Conservation (phyloP, 441 rosid species). For the Pelargonium australe region DNA sequence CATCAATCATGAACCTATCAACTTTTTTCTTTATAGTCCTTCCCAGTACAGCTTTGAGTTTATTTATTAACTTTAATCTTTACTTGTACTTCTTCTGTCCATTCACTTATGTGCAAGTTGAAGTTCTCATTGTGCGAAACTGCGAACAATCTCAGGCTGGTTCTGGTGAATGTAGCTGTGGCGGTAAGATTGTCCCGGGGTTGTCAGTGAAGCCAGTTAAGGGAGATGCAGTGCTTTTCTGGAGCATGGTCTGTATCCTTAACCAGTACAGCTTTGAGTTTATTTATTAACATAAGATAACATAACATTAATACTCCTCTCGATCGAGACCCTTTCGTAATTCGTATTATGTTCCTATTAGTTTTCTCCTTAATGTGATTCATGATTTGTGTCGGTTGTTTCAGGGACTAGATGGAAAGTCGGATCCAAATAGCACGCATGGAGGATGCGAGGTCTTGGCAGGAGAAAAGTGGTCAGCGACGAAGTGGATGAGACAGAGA, state of each 20-base stretch:
- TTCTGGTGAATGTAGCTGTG: conserved; percentile 70
- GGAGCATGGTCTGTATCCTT: conserved; percentile 84
- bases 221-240: conserved; percentile 92
- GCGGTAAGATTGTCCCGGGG: conserved; percentile 71
- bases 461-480: conserved; percentile 96
- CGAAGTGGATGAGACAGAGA: conserved; percentile 97
- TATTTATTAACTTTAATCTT: too few species aligned
- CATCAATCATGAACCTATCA: too few species aligned
- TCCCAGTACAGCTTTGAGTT: too few species aligned
- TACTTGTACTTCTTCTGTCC: neutral
- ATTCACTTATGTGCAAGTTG: neutral
- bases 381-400: conserved; percentile 9
- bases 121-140: neutral
- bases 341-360: neutral
- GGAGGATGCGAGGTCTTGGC: conserved; percentile 89
- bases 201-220: conserved; percentile 69
- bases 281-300: neutral
- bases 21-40: too few species aligned
- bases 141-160: conserved; percentile 60
- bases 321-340: too few species aligned
- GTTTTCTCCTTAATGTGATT: neutral
- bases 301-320: neutral
- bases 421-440: conserved; percentile 87
- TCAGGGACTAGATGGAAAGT: conserved; percentile 86
- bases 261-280: neutral